Conservation (phyloP, 192 early-diverging fungal genomes). For the Phlyctochytrium bullatum region DNA sequence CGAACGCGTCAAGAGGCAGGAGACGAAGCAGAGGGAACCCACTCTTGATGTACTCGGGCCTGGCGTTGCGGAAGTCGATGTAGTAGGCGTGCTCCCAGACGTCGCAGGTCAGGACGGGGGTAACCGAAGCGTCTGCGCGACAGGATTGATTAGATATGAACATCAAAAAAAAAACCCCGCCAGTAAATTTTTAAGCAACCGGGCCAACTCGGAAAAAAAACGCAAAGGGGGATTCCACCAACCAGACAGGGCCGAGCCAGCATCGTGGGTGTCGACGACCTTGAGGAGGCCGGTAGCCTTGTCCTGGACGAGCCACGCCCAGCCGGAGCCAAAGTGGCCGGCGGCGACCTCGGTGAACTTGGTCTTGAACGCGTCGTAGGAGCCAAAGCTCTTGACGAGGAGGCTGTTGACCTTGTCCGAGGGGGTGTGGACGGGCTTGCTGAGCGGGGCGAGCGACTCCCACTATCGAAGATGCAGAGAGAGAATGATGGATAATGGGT, state of each 20-base stretch:
- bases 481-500: not conserved
- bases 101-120: conserved; percentile 36
- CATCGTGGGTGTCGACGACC: conserved; percentile 41
- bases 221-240: not conserved
- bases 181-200: not conserved
- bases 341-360: conserved; percentile 37
- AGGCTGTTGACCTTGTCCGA: conserved; percentile 15
- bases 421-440: conserved; percentile 6
- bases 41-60: conserved; percentile 33
- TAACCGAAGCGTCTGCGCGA: conserved; percentile 24
- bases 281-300: conserved; percentile 32
- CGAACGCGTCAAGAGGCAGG: no score
- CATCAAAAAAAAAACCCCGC: not conserved
- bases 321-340: conserved; percentile 44
- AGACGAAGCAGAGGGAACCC: not conserved
- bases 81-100: conserved; percentile 47
- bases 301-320: conserved; percentile 43
- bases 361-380: conserved; percentile 39
- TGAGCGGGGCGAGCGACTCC: conserved; percentile 6
- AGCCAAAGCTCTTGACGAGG: conserved; percentile 33
- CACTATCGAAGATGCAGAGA: not conserved
- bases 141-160: conserved; percentile 2
- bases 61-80: conserved; percentile 38
- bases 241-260: conserved; percentile 31
- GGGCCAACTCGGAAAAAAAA: not conserved